Conservation (phyloP, 371 early-diverging fungal species). For the Mortierella sp. region DNA sequence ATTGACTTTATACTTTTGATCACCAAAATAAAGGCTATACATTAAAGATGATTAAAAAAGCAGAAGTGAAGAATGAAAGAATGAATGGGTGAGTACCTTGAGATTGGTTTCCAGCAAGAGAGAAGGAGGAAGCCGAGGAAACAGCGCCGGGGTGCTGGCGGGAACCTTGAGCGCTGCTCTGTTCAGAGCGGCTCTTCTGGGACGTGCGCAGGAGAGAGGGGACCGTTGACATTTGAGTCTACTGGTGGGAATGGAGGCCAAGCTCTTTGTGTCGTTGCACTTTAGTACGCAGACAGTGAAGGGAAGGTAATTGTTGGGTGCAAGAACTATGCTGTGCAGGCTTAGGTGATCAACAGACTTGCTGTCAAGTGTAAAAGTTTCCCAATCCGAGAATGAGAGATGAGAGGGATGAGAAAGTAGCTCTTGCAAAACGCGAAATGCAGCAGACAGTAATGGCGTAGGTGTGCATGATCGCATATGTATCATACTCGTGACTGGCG, state of each 20-base stretch:
- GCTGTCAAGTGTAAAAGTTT: too few relatives aligned
- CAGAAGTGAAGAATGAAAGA: background rate
- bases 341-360: too few relatives aligned
- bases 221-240: constrained; percentile 42
- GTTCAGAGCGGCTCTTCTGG: constrained; percentile 48
- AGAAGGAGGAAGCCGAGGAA: background rate
- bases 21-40: background rate
- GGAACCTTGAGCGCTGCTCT: constrained; percentile 13
- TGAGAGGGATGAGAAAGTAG: too few relatives aligned
- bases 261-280: background rate
- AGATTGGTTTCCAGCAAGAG: background rate
- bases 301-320: too few relatives aligned
- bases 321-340: too few relatives aligned
- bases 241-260: background rate
- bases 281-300: too few relatives aligned
- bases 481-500: too few relatives aligned
- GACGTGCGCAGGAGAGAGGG: constrained; percentile 45
- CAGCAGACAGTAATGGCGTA: too few relatives aligned
- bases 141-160: background rate
- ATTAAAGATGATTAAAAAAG: too few relatives aligned
- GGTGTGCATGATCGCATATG: too few relatives aligned
- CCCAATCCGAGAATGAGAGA: too few relatives aligned
- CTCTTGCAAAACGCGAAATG: too few relatives aligned
- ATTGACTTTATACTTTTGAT: background rate
- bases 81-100: background rate